Conservation (phyloP, 257 asterid species). For the Cordia subcordata region DNA sequence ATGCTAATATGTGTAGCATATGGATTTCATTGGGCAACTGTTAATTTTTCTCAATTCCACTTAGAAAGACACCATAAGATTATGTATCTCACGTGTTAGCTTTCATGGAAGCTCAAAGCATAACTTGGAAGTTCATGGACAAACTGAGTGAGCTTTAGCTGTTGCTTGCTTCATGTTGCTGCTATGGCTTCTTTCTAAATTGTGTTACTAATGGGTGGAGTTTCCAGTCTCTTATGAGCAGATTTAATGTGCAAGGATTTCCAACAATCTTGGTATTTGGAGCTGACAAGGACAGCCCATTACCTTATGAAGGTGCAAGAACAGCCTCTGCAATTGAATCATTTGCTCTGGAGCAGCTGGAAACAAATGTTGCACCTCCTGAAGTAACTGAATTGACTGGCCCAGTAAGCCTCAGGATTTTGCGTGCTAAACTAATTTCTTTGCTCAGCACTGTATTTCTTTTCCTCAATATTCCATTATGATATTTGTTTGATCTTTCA, state of each 20-base stretch:
- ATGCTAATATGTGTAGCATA: too few species aligned
- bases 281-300: constrained; percentile 83
- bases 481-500: constrained; percentile 5
- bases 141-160: background rate
- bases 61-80: background rate
- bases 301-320: constrained; percentile 83
- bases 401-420: constrained; percentile 70
- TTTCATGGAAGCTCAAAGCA: background rate
- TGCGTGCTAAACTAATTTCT: too few species aligned
- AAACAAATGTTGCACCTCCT: constrained; percentile 77
- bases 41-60: too few species aligned
- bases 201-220: constrained; percentile 36
- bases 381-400: constrained; percentile 89
- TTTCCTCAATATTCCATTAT: constrained; percentile 6
- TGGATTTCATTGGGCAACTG: too few species aligned
- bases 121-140: too few species aligned
- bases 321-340: constrained; percentile 89
- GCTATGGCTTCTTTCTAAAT: background rate
- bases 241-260: constrained; percentile 91
- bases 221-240: constrained; percentile 94
- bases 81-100: background rate
- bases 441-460: background rate
- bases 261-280: constrained; percentile 98
- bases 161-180: background rate
- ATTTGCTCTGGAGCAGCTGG: constrained; percentile 84